Evolutionary conservation across 345 rosid genomes (phyloP), one percentile per base, ranked within the genome.

Genomic region (Murraya paniculata): DNA sequence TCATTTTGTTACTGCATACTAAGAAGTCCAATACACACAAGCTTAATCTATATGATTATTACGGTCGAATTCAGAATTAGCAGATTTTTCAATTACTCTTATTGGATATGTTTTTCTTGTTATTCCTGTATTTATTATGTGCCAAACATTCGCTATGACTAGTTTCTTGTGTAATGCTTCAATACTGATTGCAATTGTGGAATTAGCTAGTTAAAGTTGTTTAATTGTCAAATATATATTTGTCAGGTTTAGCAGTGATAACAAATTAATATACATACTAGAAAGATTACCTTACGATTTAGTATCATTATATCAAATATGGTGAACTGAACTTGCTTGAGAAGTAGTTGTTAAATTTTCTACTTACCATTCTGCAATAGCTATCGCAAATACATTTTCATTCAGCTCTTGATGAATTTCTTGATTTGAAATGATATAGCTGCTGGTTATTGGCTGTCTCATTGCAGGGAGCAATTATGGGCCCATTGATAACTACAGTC

Each of bases 381-480:
- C 25, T 67, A n/a, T n/a, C 2, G 18, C 21, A 38, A 39, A 39
- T 68, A n/a, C 50, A 41, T 68, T 68, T 65, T 10, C 21, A 39
- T n/a, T 55, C 6, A 39, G 53, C 55, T 39, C 28, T 28, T 60
- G 30, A 39, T 55, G 33, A 68, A 33, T 61, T 28, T 45, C 45
- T 39, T 18, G 57, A 64, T 82, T 61, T 64, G 38, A 67, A 73
- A 75, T 79, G 27, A 68, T 9, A 45, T 24, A 31, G 4, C 24
- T 31, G 30, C 24, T 41, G 56, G 64, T 14, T 33, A 22, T 45
- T 30, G 6, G 18, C 39, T 25, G 21, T 48, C 45, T 75, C 25
- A 64, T 64, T 70, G 75, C 88, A 96, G 99, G 98, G 99, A 80
- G 99, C 99, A 38, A 94, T 96, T 66, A 96, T 94, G 98, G 99